Base-by-base conservation (phyloP, 257 asterid genomes). In the Solanum chmielewskii region DNA sequence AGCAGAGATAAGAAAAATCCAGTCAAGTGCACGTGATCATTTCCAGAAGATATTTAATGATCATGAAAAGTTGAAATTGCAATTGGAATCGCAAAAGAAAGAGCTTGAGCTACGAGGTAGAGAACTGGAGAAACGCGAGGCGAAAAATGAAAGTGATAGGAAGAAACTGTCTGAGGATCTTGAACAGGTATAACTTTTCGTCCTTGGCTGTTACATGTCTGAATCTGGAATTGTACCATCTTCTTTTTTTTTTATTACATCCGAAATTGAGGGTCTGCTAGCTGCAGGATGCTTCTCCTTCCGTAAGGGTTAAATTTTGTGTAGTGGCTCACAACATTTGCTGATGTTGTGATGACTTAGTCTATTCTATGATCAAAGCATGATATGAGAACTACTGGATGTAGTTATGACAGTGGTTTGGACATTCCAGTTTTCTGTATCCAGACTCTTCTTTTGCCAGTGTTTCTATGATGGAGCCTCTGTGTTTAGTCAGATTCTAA, bases 1-100 rank as follows among this genome's bases (percentile, higher is more conserved):
- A 82, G 83, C 86, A 96, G 99, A 95, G 92, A 90, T 94, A 92
- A 90, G 92, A 89, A 92, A 44, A 90, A 91, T 94, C 93, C 95
- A 92, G 91, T 92, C 92, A 42, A 82, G 39, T 35, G 93, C 94
- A 80, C 86, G 88, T 86, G 86, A 86, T 87, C 91, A 91, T 88
- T 94, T 94, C 47, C 90, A 89, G 49, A 87, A 86, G 85, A 92
- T 94, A 89, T 86, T 88, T 31, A 77, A 88, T 90, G 96, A 94
- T 88, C 96, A 94, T 39, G 88, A 90, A 88, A 90, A 64, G 88
- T 91, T 93, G 87, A 92, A 88, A 86, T 89, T 85, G 44, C 86
- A 89, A 56, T 88, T 96, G 90, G 95, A 94, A 83, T 92, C 94
- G 84, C 92, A 49, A 69, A 95, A 92, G 87, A 81, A 87, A 49